Conservation (phyloP, 331 rosid genomes). For the Malus hybrid region DNA sequence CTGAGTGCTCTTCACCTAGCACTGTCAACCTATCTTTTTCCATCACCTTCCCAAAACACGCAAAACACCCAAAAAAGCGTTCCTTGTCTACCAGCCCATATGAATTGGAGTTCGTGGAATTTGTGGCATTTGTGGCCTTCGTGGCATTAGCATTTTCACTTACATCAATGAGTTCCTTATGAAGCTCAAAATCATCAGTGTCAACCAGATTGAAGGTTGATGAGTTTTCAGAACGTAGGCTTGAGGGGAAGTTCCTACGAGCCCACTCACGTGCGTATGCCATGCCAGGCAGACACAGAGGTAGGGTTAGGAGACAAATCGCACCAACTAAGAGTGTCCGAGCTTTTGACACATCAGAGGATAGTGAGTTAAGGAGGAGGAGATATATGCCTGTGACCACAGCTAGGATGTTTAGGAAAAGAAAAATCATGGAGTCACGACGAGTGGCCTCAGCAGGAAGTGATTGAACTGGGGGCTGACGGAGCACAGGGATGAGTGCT, state of each 20-base stretch:
- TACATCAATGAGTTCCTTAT: conserved; percentile 37
- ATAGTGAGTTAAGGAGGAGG: conserved; percentile 36
- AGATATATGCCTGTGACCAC: conserved; percentile 66
- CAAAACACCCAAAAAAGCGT: conserved; percentile 10
- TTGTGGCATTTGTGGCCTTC: background rate
- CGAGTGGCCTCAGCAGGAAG: conserved; percentile 5
- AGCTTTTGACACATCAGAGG: conserved; percentile 26
- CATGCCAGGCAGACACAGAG: conserved; percentile 39
- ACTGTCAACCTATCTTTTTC: conserved; percentile 32
- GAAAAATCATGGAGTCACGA: conserved; percentile 34
- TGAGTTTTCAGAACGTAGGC: conserved; percentile 11
- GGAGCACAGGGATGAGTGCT: conserved; percentile 46
- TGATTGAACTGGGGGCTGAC: conserved; percentile 25
- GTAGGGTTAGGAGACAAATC: conserved; percentile 35
- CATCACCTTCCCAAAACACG: conserved; percentile 19
- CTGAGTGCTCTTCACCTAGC: conserved; percentile 66
- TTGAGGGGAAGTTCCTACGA: conserved; percentile 1
- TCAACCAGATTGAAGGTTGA: conserved; percentile 16
- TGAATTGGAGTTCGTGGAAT: background rate
- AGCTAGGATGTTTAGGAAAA: conserved; percentile 56
- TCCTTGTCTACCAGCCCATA: conserved; percentile 16
- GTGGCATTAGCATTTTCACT: background rate
- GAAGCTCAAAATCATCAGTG: conserved; percentile 33
- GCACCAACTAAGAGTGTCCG: conserved; percentile 52
- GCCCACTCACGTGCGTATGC: conserved; percentile 29